A percentile compares a stretch with the other conserved stretches of the same genome.
Evolutionary conservation across 1,139 yeast genomes (phyloP).

Genomic region (Blastobotrys aristatus): DNA sequence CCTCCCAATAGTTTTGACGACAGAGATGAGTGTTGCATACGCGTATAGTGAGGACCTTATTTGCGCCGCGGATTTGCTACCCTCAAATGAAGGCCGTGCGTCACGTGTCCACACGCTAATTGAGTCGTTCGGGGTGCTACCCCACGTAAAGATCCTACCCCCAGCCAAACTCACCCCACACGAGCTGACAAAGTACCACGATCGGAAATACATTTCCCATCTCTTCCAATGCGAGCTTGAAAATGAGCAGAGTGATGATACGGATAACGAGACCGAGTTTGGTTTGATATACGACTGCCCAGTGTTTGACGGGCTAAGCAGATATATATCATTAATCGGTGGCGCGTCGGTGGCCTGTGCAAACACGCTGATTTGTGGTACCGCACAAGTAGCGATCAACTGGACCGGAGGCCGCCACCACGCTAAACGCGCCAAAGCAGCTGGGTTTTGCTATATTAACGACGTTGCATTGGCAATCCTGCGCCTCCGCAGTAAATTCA

Average conservation of each 20-base stretch:
- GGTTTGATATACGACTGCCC: conserved; percentile 59
- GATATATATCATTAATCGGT: conserved; percentile 48
- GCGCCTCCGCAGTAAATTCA: conserved; percentile 42
- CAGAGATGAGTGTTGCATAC: conserved; percentile 23
- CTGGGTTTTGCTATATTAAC: conserved; percentile 73
- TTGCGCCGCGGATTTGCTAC: conserved; percentile 43
- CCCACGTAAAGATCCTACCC: conserved; percentile 15
- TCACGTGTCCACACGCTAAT: conserved; percentile 43
- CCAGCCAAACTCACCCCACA: conserved; percentile 25
- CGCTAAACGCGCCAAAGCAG: conserved; percentile 49
- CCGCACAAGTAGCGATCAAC: conserved; percentile 44
- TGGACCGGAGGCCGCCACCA: conserved; percentile 86
- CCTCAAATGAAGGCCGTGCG: conserved; percentile 50
- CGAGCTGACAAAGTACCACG: conserved; percentile 39
- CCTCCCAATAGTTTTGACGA: neutral
- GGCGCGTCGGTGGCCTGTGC: conserved; percentile 59
- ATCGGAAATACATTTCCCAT: conserved; percentile 36
- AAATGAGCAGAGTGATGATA: conserved; percentile 9
- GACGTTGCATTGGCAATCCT: conserved; percentile 58
- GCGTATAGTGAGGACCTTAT: conserved; percentile 31
- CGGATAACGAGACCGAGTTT: conserved; percentile 13
- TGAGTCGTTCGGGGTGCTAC: conserved; percentile 40
- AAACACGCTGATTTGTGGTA: conserved; percentile 28
- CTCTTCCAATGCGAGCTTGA: conserved; percentile 29
- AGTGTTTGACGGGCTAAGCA: conserved; percentile 48